Conservation (phyloP, 108 stramenopile genomes). For the Conticribra weissflogii region DNA sequence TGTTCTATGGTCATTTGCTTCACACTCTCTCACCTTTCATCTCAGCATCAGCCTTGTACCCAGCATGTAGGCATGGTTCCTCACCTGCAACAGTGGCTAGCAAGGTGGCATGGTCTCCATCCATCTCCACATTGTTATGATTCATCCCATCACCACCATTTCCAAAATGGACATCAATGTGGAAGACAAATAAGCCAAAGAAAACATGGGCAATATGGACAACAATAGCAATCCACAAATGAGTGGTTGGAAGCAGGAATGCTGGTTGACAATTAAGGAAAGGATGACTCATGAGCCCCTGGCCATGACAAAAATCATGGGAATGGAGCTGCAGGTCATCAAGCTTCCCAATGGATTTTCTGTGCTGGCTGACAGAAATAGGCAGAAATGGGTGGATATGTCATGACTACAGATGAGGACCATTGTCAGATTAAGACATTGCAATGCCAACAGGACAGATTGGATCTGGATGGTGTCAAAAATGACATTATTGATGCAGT, state of each 20-base stretch:
- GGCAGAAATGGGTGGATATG: constrained; percentile 37
- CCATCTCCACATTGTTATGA: constrained; percentile 47
- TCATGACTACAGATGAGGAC: constrained; percentile 30
- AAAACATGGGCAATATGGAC: too few species aligned
- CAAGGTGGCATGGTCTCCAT: constrained; percentile 23
- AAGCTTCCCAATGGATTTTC: too few species aligned
- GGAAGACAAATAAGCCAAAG: constrained; percentile 5
- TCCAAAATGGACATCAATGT: constrained; percentile 20
- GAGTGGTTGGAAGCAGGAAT: constrained; percentile 41
- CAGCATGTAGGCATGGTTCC: constrained; percentile 2
- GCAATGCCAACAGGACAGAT: too few species aligned
- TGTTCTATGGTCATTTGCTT: not conserved
- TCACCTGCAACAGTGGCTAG: not conserved
- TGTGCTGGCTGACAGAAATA: too few species aligned
- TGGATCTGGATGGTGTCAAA: too few species aligned
- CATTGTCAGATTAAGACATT: constrained; percentile 13
- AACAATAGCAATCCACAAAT: constrained; percentile 42
- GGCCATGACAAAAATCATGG: constrained; percentile 8
- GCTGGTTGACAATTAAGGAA: constrained; percentile 41
- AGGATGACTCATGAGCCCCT: not conserved
- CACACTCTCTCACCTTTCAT: constrained; percentile 32
- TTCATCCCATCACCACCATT: constrained; percentile 37
- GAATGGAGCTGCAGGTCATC: constrained; percentile 30
- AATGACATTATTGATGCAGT: too few species aligned
- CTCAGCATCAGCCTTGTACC: too few species aligned